Evolutionary conservation across 208 protist genomes (phyloP).

Genomic region (Leishmania amazonensis): DNA sequence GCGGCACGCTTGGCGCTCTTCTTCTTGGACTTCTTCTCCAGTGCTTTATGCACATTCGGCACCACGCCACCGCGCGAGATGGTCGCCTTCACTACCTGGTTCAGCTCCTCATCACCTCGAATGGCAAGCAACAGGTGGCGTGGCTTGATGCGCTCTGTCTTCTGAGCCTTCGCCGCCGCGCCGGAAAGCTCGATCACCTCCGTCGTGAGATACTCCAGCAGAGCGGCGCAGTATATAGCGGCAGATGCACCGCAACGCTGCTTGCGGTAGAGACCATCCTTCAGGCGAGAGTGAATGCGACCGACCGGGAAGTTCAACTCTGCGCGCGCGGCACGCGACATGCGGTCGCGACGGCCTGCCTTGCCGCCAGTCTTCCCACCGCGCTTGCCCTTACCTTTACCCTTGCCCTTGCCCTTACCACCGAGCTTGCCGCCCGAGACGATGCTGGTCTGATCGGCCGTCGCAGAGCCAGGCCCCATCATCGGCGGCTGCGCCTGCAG

Average conservation of each 20-base stretch:
- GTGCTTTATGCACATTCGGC: slow-evolving; percentile 88
- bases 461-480: slow-evolving; percentile 76
- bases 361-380: slow-evolving; percentile 92
- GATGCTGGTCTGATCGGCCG: slow-evolving; percentile 84
- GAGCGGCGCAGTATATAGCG: slow-evolving; percentile 98
- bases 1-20: slow-evolving; percentile 83
- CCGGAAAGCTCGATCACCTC: slow-evolving; percentile 99
- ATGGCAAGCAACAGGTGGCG: slow-evolving; percentile 98
- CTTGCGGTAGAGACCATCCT: slow-evolving; percentile 94
- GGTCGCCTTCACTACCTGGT: slow-evolving; percentile 97
- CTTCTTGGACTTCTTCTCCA: slow-evolving; percentile 93
- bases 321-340: slow-evolving; percentile 88
- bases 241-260: slow-evolving; percentile 97
- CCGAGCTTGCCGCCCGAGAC: slow-evolving; percentile 88
- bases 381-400: slow-evolving; percentile 85
- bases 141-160: slow-evolving; percentile 98
- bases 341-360: slow-evolving; percentile 79
- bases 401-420: slow-evolving; percentile 81
- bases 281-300: slow-evolving; percentile 98
- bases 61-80: slow-evolving; percentile 91
- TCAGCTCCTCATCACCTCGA: slow-evolving; percentile 99
- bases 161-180: slow-evolving; percentile 97
- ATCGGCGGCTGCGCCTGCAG: slow-evolving; percentile 42
- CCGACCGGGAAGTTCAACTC: slow-evolving; percentile 97
- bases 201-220: slow-evolving; percentile 99